Percentiles rank a stretch among this genome's conserved stretches.
Conservation (phyloP, 371 early-diverging fungal genomes). For the Actinomortierella ambigua region DNA sequence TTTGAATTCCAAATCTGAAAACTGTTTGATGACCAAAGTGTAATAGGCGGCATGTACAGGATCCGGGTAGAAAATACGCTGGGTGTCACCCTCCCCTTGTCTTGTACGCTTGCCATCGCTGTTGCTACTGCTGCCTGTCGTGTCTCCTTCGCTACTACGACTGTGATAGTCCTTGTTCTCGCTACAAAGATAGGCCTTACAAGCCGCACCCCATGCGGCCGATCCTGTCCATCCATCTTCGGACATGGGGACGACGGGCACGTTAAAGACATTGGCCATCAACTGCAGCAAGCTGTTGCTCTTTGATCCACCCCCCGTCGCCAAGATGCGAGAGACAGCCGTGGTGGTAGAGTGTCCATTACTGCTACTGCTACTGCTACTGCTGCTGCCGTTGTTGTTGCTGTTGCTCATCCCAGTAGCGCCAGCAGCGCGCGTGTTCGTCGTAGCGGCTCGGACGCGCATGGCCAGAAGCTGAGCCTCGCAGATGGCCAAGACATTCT, state of each 20-base stretch:
- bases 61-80: no score
- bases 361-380: slow-evolving; percentile 16
- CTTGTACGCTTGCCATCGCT: no score
- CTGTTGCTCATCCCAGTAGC: no score
- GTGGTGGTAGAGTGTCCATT: slow-evolving; percentile 11
- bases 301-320: slow-evolving; percentile 79
- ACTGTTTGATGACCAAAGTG: no score
- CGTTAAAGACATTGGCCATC: slow-evolving; percentile 73
- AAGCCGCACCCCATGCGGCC: slow-evolving; percentile 47
- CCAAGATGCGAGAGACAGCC: slow-evolving; percentile 53
- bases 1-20: not conserved
- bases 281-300: slow-evolving; percentile 63
- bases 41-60: no score
- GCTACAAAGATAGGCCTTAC: slow-evolving; percentile 31
- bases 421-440: not conserved
- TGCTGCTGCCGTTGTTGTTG: no score
- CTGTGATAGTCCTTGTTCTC: not conserved
- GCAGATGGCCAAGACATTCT: slow-evolving; percentile 69
- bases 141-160: no score
- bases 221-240: slow-evolving; percentile 22
- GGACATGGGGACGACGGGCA: slow-evolving; percentile 58
- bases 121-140: no score
- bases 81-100: no score
- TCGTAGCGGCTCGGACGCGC: slow-evolving; percentile 46
- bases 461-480: slow-evolving; percentile 82